phyloP scores from a whole-genome alignment of 2,329 filamentous ascomycete species.

The Colletotrichum salicis region DNA sequence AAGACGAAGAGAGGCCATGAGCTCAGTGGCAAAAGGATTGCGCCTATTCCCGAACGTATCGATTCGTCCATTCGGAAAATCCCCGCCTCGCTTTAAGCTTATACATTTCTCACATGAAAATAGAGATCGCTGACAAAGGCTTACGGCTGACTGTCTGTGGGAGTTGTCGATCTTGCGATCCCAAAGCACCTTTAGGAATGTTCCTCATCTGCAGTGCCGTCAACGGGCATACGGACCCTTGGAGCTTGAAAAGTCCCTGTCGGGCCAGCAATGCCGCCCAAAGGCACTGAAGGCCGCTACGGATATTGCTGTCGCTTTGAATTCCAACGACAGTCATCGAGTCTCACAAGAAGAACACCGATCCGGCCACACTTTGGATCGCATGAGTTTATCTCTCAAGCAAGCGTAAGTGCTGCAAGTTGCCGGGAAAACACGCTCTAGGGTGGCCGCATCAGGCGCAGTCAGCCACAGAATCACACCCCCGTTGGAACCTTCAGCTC shows the following conservation, averaged over 20 bases:
- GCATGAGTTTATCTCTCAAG: neutral
- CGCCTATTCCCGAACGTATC: neutral
- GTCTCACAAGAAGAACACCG: neutral
- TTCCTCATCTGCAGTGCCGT: neutral
- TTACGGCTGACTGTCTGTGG: neutral
- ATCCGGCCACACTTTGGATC: neutral
- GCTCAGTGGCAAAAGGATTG: conserved; percentile 1
- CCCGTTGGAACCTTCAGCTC: neutral
- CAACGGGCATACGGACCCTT: neutral
- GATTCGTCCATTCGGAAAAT: neutral
- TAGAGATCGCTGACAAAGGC: conserved; percentile 7
- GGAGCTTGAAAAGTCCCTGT: neutral
- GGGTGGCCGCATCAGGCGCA: neutral
- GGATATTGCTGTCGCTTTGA: neutral
- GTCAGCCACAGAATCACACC: neutral
- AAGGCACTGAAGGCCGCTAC: neutral
- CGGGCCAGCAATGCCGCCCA: neutral
- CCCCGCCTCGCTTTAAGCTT: neutral
- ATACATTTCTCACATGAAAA: neutral
- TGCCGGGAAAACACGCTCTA: neutral
- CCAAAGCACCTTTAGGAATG: neutral
- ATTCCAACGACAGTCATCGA: neutral
- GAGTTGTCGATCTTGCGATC: neutral
- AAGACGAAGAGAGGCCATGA: neutral
- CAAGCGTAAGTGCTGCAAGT: neutral